These are phyloP conservation scores for Plasmopara viticola DNA, from an alignment of 352 stramenopile genomes.

Conservation along the genomic window DNA sequence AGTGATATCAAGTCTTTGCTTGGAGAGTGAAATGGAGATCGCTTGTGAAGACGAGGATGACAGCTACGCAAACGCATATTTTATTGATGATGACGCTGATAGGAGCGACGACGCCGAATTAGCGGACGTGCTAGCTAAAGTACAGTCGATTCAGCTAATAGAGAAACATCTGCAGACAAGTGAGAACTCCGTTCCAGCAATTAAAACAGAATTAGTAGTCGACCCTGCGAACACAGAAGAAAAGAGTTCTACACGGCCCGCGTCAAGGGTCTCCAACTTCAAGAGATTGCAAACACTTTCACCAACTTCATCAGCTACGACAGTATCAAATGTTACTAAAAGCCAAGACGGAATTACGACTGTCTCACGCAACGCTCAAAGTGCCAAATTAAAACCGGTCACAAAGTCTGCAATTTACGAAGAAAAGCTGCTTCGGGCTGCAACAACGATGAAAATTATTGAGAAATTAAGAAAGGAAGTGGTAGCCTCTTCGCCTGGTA, in stretches of 20 bases:
- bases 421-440: constrained; percentile 43
- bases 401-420: constrained; percentile 58
- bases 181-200: constrained; percentile 9
- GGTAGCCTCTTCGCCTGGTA: constrained; percentile 40
- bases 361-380: constrained; percentile 33
- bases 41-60: constrained; percentile 24
- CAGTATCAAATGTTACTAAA: constrained; percentile 9
- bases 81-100: no score
- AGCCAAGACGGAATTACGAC: constrained; percentile 62
- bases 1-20: constrained; percentile 13
- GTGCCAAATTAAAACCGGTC: no score
- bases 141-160: constrained; percentile 52
- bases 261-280: constrained; percentile 4
- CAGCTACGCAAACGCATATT: constrained; percentile 1
- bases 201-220: constrained; percentile 7
- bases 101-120: no score
- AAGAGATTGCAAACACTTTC: constrained; percentile 21
- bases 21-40: constrained; percentile 17
- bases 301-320: constrained; percentile 3
- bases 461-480: constrained; percentile 47
- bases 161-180: constrained; percentile 25
- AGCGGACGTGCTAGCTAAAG: constrained; percentile 36
- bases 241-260: constrained; percentile 2
- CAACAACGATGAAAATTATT: constrained; percentile 35
- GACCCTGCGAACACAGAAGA: constrained; percentile 1